These are phyloP conservation scores for Kandelia obovata DNA, from an alignment of 345 rosid genomes.

Conservation along the genomic window DNA sequence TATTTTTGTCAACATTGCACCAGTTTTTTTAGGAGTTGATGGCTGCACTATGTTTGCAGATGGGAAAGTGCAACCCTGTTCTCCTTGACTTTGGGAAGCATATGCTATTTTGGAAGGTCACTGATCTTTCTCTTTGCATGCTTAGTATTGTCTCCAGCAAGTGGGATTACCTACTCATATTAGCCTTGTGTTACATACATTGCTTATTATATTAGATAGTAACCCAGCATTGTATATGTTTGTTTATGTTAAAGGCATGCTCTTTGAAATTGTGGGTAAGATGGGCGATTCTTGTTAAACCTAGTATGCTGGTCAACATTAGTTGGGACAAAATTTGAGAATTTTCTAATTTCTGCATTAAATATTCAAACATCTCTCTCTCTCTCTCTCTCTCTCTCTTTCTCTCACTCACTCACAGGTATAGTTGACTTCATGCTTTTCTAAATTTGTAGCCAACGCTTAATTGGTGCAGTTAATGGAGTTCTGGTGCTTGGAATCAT, in stretches of 20 bases:
- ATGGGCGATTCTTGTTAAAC: too few species aligned
- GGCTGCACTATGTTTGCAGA: constrained; percentile 55
- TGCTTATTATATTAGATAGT: not conserved
- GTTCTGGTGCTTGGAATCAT: constrained; percentile 66
- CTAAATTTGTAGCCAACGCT: constrained; percentile 66
- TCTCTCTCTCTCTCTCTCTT: too few species aligned
- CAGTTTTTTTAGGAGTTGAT: constrained; percentile 30
- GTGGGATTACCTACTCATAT: not conserved
- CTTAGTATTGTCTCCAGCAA: not conserved
- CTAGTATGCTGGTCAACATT: too few species aligned
- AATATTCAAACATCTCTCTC: too few species aligned
- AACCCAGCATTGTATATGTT: too few species aligned
- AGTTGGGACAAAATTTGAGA: too few species aligned
- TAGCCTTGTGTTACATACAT: not conserved
- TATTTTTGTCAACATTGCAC: constrained; percentile 1
- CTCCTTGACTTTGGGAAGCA: constrained; percentile 66
- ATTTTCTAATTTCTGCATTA: too few species aligned
- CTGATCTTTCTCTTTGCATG: not conserved
- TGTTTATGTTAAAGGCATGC: too few species aligned
- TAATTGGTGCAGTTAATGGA: constrained; percentile 84
- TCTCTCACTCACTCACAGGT: not conserved
- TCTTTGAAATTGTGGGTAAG: too few species aligned
- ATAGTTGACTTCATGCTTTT: constrained; percentile 9
- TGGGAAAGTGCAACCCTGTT: constrained; percentile 85
- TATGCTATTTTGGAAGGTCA: constrained; percentile 93